Evolutionary conservation across 2,329 filamentous ascomycete species (phyloP).

Genomic region (Hymenoscyphus salicellus): DNA sequence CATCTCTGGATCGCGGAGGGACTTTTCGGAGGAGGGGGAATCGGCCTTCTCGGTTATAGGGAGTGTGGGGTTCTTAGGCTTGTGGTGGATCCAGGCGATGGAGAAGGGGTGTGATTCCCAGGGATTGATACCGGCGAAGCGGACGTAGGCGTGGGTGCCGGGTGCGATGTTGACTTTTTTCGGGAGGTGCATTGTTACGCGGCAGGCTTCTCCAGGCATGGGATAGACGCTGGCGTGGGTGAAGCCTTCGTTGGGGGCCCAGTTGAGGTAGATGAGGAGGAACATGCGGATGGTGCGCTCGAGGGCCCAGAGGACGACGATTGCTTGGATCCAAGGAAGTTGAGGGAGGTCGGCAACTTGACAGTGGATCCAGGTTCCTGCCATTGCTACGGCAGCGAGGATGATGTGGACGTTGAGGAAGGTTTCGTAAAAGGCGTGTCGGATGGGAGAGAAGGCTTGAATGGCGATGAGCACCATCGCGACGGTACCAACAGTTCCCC

Average conservation of each 20-base stretch:
- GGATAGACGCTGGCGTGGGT: constrained; percentile 66
- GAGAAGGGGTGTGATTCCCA: constrained; percentile 80
- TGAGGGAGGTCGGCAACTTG: constrained; percentile 62
- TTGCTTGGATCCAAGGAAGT: constrained; percentile 69
- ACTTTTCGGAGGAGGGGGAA: constrained; percentile 42
- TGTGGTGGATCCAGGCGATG: constrained; percentile 68
- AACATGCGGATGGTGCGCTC: constrained; percentile 66
- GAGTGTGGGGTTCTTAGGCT: constrained; percentile 36
- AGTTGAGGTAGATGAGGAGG: constrained; percentile 65
- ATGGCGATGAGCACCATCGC: constrained; percentile 66
- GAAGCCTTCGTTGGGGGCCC: constrained; percentile 43
- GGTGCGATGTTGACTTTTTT: constrained; percentile 64
- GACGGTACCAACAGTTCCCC: constrained; percentile 58
- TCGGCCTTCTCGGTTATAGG: constrained; percentile 39
- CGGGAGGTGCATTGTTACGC: constrained; percentile 68
- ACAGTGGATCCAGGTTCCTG: constrained; percentile 77
- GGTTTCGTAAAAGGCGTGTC: constrained; percentile 95
- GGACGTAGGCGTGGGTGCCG: constrained; percentile 73
- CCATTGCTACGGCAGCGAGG: constrained; percentile 64
- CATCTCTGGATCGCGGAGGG: constrained; percentile 31
- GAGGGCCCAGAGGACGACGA: constrained; percentile 72
- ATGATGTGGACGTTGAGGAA: constrained; percentile 86
- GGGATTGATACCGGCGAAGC: constrained; percentile 61
- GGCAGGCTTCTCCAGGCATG: constrained; percentile 66
- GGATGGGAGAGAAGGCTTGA: constrained; percentile 71